Percentiles rank a stretch among this genome's conserved stretches.
These are phyloP conservation scores for Trichoderma atroviride DNA, from an alignment of 2,329 filamentous ascomycete genomes.

Conservation along the genomic window DNA sequence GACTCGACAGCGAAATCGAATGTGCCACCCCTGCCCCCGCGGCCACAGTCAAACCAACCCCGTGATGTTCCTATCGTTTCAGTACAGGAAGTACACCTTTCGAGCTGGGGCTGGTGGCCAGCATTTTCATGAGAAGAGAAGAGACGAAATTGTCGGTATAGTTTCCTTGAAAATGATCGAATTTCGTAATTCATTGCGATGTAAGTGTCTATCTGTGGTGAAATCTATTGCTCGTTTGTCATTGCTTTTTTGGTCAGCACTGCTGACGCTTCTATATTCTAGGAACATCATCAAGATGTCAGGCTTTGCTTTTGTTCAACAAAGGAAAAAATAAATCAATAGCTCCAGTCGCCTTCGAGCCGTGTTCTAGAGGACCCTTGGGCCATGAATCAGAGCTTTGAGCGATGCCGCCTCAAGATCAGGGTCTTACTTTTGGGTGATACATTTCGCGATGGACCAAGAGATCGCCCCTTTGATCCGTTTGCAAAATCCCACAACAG, in stretches of 20 bases:
- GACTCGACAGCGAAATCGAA: slow-evolving; percentile 13
- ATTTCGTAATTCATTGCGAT: neutral
- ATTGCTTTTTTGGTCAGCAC: neutral
- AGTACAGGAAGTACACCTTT: slow-evolving; percentile 33
- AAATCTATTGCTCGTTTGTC: slow-evolving; percentile 14
- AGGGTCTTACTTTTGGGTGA: slow-evolving; percentile 37
- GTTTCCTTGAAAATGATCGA: neutral
- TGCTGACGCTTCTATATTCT: slow-evolving; percentile 17
- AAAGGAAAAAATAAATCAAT: neutral
- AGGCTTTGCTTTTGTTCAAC: neutral
- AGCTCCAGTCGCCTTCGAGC: slow-evolving; percentile 12
- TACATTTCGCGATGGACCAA: slow-evolving; percentile 21
- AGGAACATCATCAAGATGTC: slow-evolving; percentile 4
- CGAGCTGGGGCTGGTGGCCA: slow-evolving; percentile 27
- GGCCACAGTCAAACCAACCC: slow-evolving; percentile 30
- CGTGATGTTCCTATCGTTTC: slow-evolving; percentile 38
- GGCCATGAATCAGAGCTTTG: slow-evolving; percentile 36
- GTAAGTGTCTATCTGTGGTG: slow-evolving; percentile 19
- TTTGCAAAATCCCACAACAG: slow-evolving; percentile 40
- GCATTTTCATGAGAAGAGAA: slow-evolving; percentile 2
- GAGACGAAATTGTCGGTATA: neutral
- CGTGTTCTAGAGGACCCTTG: slow-evolving; percentile 30
- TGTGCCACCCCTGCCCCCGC: slow-evolving; percentile 34
- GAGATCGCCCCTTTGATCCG: slow-evolving; percentile 28
- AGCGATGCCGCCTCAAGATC: slow-evolving; percentile 26